Evolutionary conservation across 352 stramenopile species (phyloP).

Genomic region (Globisporangium camurandrum): DNA sequence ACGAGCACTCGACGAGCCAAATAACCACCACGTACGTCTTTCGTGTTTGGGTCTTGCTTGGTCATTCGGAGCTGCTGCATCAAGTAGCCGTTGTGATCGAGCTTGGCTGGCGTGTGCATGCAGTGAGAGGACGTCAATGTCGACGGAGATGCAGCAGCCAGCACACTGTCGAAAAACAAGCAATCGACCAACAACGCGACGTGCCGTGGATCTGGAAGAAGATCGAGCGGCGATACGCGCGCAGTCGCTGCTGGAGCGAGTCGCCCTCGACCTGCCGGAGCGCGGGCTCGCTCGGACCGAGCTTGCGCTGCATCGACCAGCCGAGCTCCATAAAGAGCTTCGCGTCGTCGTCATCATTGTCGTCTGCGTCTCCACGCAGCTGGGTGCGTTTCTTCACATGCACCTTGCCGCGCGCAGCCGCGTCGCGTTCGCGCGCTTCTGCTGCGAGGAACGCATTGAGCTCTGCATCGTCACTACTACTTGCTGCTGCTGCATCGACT

Average conservation of each 20-base stretch:
- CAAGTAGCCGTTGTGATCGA: slow-evolving; percentile 63
- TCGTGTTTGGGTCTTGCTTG: slow-evolving; percentile 64
- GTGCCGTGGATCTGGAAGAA: slow-evolving; percentile 76
- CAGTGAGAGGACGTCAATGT: not conserved
- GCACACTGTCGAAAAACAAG: not conserved
- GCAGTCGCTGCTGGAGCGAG: slow-evolving; percentile 55
- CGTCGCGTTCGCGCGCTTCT: slow-evolving; percentile 30
- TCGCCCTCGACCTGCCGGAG: slow-evolving; percentile 68
- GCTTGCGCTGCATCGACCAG: slow-evolving; percentile 51
- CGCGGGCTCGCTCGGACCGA: slow-evolving; percentile 50
- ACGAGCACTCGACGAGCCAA: too few species aligned
- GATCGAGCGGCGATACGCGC: slow-evolving; percentile 59
- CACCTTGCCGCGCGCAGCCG: too few species aligned
- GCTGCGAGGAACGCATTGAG: slow-evolving; percentile 47
- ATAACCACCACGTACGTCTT: slow-evolving; percentile 43
- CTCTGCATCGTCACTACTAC: slow-evolving; percentile 17
- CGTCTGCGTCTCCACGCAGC: not conserved
- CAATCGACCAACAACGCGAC: not conserved
- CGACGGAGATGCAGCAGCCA: too few species aligned
- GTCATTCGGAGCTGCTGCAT: slow-evolving; percentile 49
- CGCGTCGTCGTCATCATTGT: slow-evolving; percentile 25
- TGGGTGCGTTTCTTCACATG: slow-evolving; percentile 5
- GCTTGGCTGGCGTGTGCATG: slow-evolving; percentile 28
- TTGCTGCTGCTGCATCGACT: not conserved
- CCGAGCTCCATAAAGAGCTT: slow-evolving; percentile 72